Evolutionary conservation across 495 filamentous ascomycete genomes (phyloP).

Genomic region (Hypomontagnella monticulosa): DNA sequence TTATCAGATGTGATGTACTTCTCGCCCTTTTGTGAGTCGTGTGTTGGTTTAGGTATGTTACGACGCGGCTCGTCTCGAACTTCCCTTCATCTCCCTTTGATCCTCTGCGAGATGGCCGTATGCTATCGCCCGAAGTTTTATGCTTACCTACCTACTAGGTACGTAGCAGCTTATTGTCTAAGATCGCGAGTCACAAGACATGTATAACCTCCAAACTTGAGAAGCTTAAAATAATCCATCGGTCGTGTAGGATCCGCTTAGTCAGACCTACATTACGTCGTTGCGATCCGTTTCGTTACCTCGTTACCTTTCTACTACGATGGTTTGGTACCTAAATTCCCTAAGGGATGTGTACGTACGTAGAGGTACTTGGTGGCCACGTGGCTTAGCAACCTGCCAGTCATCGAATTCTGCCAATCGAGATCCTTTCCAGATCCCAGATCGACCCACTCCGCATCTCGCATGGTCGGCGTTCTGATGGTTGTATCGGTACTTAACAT

Average conservation of each 20-base stretch:
- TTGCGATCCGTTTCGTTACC: no score
- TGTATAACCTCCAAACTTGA: conserved; percentile 2
- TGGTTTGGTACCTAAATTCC: not conserved
- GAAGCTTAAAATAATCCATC: not conserved
- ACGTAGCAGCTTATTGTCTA: conserved; percentile 15
- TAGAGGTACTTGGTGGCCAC: conserved; percentile 29
- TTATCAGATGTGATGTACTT: not conserved
- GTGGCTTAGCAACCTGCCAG: conserved; percentile 32
- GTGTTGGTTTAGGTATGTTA: not conserved
- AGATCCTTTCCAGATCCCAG: conserved; percentile 43
- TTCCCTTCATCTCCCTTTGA: conserved; percentile 9
- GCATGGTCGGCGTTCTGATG: conserved; percentile 15
- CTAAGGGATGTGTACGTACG: not conserved
- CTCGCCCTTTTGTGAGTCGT: not conserved
- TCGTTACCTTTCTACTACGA: no score
- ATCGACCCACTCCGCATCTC: conserved; percentile 38
- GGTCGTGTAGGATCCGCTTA: no score
- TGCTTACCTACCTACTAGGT: conserved; percentile 8
- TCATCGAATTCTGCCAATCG: conserved; percentile 39
- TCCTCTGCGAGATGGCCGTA: conserved; percentile 22
- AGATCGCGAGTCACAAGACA: conserved; percentile 30
- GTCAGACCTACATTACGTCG: no score
- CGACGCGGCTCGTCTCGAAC: conserved; percentile 34
- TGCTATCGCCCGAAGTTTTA: conserved; percentile 35
- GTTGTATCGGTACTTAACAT: conserved; percentile 21